Base-by-base conservation (phyloP, 768 basidiomycete species). In the Lactarius evosmus region DNA sequence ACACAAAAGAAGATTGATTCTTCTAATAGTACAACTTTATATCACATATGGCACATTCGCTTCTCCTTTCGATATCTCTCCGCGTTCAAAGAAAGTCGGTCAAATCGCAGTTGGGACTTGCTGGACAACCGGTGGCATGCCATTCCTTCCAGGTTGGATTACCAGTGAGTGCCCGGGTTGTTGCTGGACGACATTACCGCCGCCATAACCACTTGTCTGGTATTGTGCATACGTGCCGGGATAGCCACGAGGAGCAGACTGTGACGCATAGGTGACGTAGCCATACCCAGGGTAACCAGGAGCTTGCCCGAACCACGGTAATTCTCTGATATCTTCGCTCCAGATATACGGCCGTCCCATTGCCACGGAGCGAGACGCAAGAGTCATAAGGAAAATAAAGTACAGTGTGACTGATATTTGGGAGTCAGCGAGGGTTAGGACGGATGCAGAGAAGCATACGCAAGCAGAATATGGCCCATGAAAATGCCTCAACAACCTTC, bases 281-380 rank as follows among this genome's bases (percentile, higher is more conserved):
- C 52, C 54, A 6, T 30, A 29, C 4, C 68, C 68, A 14, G 68
- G 68, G 38, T 56, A 69, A 29, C 68, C 66, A 16, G 68, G 68
- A 19, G 38, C 58, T 56, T 69, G 66, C 19, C 66, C 66, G 29
- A 69, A 69, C 68, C 68, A 69, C 7, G 68, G 68, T 22, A 69
- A 22, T 27, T 63, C 62, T 22, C 54, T 57, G 30, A 64, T 56
- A 50, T 69, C 56, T 11, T 67, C 68, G 29, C 58, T 53, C 68
- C 68, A 69, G 66, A 64, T 69, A 51, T 51, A 52, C 17, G n/a
- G 51, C 17, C 66, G 60, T 7, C 60, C 62, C 68, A 64, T 64
- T 34, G 61, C 58, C 46, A 65, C 11, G 17, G 68, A 67, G 19
- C 53, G 56, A 41, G 32, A 56, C 30, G 68, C 62, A 41, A 69